A percentile compares a stretch with the other conserved stretches of the same genome.
phyloP scores from a whole-genome alignment of 352 stramenopile genomes.

The Salisapilia sapeloensis region DNA sequence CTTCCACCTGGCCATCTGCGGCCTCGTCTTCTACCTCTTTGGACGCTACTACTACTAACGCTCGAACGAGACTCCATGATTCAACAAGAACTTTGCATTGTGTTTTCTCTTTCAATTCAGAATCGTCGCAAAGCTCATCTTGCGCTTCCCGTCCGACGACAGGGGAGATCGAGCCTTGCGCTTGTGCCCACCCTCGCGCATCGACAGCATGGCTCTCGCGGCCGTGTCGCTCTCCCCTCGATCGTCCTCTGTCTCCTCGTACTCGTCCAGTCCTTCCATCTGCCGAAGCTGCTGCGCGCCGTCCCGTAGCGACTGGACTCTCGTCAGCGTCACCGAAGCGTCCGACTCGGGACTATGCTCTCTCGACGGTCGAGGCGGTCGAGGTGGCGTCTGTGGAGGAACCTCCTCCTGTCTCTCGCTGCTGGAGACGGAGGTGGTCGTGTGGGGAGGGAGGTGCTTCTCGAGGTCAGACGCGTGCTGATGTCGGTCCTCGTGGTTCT shows the following conservation, averaged over 20 bases:
- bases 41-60: conserved; percentile 69
- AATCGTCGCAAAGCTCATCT: conserved; percentile 81
- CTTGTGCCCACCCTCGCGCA: conserved; percentile 18
- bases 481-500: conserved; percentile 39
- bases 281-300: conserved; percentile 56
- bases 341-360: conserved; percentile 6
- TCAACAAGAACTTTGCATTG: conserved; percentile 1
- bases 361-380: conserved; percentile 12
- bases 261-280: conserved; percentile 32
- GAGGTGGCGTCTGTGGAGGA: conserved; percentile 1
- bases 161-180: conserved; percentile 56
- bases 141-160: conserved; percentile 40
- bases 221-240: too few species aligned
- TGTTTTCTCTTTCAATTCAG: conserved; percentile 38
- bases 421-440: conserved; percentile 1
- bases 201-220: too few species aligned
- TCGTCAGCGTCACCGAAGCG: conserved; percentile 43
- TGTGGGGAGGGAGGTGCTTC: conserved; percentile 1
- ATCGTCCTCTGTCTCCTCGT: conserved; percentile 50
- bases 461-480: neutral
- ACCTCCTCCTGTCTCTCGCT: conserved; percentile 3
- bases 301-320: conserved; percentile 56
- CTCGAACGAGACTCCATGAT: conserved; percentile 1
- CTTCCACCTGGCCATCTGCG: conserved; percentile 72
- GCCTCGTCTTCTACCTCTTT: conserved; percentile 83